Percentiles rank a stretch among this genome's conserved stretches.
These are phyloP conservation scores for Nakaseomyces delphensis DNA, from an alignment of 1,139 yeast species.

Conservation along the genomic window DNA sequence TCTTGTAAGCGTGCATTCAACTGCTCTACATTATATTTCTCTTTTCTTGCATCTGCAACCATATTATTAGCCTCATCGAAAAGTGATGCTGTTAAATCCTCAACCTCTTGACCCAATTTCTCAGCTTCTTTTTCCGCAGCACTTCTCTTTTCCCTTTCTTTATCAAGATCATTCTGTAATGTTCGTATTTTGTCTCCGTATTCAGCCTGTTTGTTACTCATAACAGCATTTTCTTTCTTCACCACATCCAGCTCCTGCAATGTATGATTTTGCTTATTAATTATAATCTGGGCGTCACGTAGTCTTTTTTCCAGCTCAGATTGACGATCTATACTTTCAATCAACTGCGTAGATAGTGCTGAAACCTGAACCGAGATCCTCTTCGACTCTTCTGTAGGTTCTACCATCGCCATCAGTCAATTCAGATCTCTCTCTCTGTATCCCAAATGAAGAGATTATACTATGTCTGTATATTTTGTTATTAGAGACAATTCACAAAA, in stretches of 20 bases:
- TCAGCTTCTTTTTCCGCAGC: constrained; percentile 52
- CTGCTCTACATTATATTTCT: constrained; percentile 44
- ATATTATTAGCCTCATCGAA: constrained; percentile 74
- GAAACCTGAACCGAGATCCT: constrained; percentile 50
- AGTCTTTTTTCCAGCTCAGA: constrained; percentile 41
- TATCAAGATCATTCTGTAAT: constrained; percentile 29
- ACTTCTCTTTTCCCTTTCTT: constrained; percentile 36
- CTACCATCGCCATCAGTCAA: background rate
- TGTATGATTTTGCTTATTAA: constrained; percentile 16
- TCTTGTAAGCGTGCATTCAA: constrained; percentile 46
- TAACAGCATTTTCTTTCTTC: constrained; percentile 17
- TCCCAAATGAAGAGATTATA: too few species aligned
- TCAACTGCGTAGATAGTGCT: constrained; percentile 48
- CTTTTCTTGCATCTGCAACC: constrained; percentile 65
- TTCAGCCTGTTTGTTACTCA: constrained; percentile 31
- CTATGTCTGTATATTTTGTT: too few species aligned
- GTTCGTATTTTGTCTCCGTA: constrained; percentile 33
- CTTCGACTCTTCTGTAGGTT: constrained; percentile 30
- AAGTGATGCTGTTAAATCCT: constrained; percentile 64
- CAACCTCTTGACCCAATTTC: constrained; percentile 59
- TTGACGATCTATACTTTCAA: constrained; percentile 53
- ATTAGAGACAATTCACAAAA: too few species aligned
- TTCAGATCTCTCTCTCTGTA: background rate
- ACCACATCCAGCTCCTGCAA: constrained; percentile 15
- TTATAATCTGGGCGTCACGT: constrained; percentile 23